phyloP scores from a whole-genome alignment of 1,139 yeast species.

The Arxiozyma slooffiae region DNA sequence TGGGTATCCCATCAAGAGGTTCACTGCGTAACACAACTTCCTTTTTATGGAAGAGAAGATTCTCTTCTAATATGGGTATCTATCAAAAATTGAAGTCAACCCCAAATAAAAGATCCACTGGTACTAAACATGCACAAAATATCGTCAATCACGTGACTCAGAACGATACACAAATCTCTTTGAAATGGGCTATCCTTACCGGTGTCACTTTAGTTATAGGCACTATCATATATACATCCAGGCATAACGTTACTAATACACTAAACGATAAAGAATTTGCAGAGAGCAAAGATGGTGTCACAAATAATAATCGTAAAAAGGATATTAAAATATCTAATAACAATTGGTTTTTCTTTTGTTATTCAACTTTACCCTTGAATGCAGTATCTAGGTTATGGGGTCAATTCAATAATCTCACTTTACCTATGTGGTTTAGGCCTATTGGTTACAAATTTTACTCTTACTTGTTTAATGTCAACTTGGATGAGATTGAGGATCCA shows the following conservation, averaged over 20 bases:
- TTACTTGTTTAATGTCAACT: constrained; percentile 72
- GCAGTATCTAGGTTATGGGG: constrained; percentile 95
- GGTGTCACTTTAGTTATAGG: constrained; percentile 27
- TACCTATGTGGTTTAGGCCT: constrained; percentile 82
- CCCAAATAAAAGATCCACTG: constrained; percentile 9
- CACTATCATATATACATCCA: constrained; percentile 16
- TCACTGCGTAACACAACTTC: constrained; percentile 23
- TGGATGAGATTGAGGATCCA: constrained; percentile 81
- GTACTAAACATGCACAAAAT: constrained; percentile 1
- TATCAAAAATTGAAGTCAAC: constrained; percentile 1
- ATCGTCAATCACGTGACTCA: constrained; percentile 2
- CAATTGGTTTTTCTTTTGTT: constrained; percentile 83
- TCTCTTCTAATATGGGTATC: constrained; percentile 12
- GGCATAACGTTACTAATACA: background rate
- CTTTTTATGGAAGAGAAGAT: constrained; percentile 18
- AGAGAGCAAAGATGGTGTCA: constrained; percentile 20
- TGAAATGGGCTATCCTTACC: constrained; percentile 41
- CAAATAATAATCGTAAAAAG: constrained; percentile 5
- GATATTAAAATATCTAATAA: constrained; percentile 33
- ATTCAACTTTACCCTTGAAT: constrained; percentile 83
- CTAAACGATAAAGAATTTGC: constrained; percentile 19
- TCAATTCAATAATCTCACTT: constrained; percentile 63
- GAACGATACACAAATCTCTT: constrained; percentile 5
- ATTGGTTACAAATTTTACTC: constrained; percentile 79
- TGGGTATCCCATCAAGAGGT: constrained; percentile 13